Evolutionary conservation across 441 rosid species (phyloP).

Genomic region (Corymbia calophylla): DNA sequence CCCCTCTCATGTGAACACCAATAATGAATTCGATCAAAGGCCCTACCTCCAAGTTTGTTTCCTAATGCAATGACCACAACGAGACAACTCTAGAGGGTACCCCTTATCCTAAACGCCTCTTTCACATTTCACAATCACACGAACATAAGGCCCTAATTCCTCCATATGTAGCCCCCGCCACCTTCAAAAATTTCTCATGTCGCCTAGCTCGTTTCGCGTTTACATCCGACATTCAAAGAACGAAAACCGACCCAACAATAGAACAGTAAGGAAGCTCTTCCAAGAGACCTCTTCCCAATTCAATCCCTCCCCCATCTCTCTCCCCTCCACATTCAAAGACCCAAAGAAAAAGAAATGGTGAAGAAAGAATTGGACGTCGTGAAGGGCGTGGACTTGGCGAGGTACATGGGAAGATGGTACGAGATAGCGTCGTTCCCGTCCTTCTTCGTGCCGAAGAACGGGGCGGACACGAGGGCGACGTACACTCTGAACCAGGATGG

Average conservation of each 20-base stretch:
- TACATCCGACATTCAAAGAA: neutral
- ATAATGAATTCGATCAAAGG: neutral
- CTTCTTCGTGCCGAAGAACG: slow-evolving; percentile 56
- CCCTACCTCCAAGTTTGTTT: neutral
- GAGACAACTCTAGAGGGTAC: neutral
- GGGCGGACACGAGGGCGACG: slow-evolving; percentile 76
- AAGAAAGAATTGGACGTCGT: slow-evolving; percentile 71
- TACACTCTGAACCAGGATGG: slow-evolving; percentile 72
- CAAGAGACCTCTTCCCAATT: neutral
- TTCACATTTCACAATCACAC: neutral
- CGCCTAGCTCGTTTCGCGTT: neutral
- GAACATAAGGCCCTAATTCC: neutral
- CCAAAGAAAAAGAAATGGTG: slow-evolving; percentile 13
- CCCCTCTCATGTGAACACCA: neutral
- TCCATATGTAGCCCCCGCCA: neutral
- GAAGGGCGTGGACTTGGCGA: slow-evolving; percentile 46
- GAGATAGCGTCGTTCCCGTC: slow-evolving; percentile 92
- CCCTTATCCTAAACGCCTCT: neutral
- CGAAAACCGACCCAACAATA: neutral
- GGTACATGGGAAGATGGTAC: slow-evolving; percentile 95
- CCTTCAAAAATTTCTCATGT: neutral
- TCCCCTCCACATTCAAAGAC: neutral
- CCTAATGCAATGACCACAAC: rapidly evolving
- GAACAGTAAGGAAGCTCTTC: neutral
- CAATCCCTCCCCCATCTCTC: neutral